phyloP scores from a whole-genome alignment of 2,329 filamentous ascomycete species.

The Xylaria sp. region DNA sequence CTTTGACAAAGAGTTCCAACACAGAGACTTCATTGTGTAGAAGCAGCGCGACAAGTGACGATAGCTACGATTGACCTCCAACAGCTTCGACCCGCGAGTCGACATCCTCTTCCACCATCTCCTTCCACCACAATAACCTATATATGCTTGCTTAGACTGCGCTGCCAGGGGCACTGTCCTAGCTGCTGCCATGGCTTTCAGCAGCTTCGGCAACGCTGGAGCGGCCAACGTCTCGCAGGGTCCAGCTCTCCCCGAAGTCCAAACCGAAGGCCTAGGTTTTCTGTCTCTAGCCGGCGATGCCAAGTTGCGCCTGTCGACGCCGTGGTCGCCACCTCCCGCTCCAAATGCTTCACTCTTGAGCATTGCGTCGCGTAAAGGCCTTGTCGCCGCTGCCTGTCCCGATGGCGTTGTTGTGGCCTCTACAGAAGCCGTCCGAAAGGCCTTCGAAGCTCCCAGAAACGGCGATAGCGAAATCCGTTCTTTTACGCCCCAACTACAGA shows the following conservation, averaged over 20 bases:
- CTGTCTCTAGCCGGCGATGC: slow-evolving; percentile 81
- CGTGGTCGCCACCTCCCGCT: slow-evolving; percentile 81
- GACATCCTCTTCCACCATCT: slow-evolving; percentile 9
- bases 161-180: slow-evolving; percentile 31
- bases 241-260: slow-evolving; percentile 78
- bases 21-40: background rate
- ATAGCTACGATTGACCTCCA: slow-evolving; percentile 8
- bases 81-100: slow-evolving; percentile 6
- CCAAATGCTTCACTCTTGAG: slow-evolving; percentile 85
- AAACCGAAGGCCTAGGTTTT: slow-evolving; percentile 89
- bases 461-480: slow-evolving; percentile 73
- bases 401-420: slow-evolving; percentile 79
- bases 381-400: slow-evolving; percentile 89
- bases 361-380: slow-evolving; percentile 80
- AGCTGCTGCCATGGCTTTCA: slow-evolving; percentile 45
- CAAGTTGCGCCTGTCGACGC: slow-evolving; percentile 81
- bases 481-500: slow-evolving; percentile 78
- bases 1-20: slow-evolving; percentile 3
- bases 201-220: slow-evolving; percentile 44
- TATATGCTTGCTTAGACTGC: slow-evolving; percentile 38
- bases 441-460: slow-evolving; percentile 71
- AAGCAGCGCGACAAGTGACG: slow-evolving; percentile 11
- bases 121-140: slow-evolving; percentile 5
- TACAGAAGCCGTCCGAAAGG: slow-evolving; percentile 80
- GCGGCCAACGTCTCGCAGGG: slow-evolving; percentile 60